These are phyloP conservation scores for Saccharomyces uvarum DNA, from an alignment of 1,139 yeast genomes.

Conservation along the genomic window DNA sequence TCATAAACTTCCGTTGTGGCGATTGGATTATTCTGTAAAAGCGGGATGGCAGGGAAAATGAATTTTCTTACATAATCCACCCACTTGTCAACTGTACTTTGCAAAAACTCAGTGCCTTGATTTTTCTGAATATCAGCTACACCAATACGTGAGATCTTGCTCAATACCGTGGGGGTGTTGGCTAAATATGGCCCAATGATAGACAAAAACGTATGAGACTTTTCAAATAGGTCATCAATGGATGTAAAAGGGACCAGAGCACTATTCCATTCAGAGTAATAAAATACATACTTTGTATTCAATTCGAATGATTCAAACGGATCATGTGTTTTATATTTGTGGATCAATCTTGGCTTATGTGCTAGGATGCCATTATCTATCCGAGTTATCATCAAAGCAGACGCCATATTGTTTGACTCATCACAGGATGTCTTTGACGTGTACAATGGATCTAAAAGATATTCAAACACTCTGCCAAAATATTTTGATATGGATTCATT, in stretches of 20 bases:
- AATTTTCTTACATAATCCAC: conserved; percentile 56
- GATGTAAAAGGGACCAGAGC: conserved; percentile 36
- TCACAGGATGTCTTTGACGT: conserved; percentile 6
- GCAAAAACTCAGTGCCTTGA: conserved; percentile 18
- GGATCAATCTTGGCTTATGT: conserved; percentile 22
- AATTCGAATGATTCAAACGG: conserved; percentile 33
- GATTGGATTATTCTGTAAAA: conserved; percentile 54
- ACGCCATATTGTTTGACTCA: not conserved
- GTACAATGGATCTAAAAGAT: conserved; percentile 46
- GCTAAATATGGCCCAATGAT: conserved; percentile 53
- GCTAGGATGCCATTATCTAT: conserved; percentile 22
- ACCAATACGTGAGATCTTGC: conserved; percentile 58
- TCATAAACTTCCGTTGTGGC: conserved; percentile 54
- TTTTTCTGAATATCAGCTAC: conserved; percentile 32
- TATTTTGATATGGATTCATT: conserved; percentile 47
- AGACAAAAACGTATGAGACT: conserved; percentile 44
- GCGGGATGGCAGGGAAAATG: conserved; percentile 61
- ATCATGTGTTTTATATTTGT: conserved; percentile 31
- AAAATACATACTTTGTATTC: conserved; percentile 35
- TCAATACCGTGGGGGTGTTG: conserved; percentile 41
- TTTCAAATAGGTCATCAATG: conserved; percentile 40
- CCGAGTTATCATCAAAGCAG: conserved; percentile 8
- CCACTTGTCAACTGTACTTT: conserved; percentile 39
- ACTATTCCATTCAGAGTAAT: conserved; percentile 46
- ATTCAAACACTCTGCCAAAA: conserved; percentile 43